A percentile compares a stretch with the other conserved stretches of the same genome.
Evolutionary conservation across 495 filamentous ascomycete genomes (phyloP).

Genomic region (Aspergillus mulundensis): DNA sequence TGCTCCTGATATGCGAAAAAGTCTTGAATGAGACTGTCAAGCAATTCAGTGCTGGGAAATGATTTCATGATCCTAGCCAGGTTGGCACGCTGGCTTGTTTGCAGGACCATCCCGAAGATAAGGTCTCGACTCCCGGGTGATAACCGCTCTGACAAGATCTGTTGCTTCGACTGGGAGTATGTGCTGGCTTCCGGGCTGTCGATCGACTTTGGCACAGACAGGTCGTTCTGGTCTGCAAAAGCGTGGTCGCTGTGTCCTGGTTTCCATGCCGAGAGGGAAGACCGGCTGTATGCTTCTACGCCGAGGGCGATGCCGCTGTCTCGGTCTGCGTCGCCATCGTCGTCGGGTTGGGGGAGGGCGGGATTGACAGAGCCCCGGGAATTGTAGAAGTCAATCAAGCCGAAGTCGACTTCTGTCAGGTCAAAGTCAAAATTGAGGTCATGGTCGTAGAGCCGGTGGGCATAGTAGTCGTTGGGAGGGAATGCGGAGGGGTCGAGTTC

Average conservation of each 20-base stretch:
- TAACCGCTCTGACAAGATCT: conserved; percentile 31
- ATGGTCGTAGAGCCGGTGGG: conserved; percentile 23
- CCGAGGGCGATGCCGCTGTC: conserved; percentile 29
- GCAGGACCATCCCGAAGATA: conserved; percentile 55
- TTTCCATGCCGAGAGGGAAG: conserved; percentile 53
- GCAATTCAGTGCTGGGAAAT: conserved; percentile 55
- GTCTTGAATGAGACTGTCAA: conserved; percentile 58
- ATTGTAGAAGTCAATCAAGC: conserved; percentile 55
- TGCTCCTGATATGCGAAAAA: conserved; percentile 51
- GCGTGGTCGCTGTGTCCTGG: conserved; percentile 47
- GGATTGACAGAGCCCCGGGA: conserved; percentile 32
- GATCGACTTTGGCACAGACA: conserved; percentile 43
- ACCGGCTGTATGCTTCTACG: conserved; percentile 36
- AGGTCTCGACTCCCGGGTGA: conserved; percentile 49
- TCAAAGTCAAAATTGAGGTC: conserved; percentile 53
- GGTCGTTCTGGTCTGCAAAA: conserved; percentile 50
- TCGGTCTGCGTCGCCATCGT: conserved; percentile 18
- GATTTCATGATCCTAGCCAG: conserved; percentile 49
- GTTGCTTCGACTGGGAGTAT: conserved; percentile 14
- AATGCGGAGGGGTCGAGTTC: conserved; percentile 23
- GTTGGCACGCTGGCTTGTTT: conserved; percentile 44
- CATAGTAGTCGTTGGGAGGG: conserved; percentile 23
- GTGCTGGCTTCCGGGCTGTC: conserved; percentile 26
- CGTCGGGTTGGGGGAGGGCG: conserved; percentile 5
- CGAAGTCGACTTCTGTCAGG: conserved; percentile 58